These are phyloP conservation scores for Cutaneotrichosporon sp. DNA, from an alignment of 1,284 basidiomycete species.

Conservation along the genomic window DNA sequence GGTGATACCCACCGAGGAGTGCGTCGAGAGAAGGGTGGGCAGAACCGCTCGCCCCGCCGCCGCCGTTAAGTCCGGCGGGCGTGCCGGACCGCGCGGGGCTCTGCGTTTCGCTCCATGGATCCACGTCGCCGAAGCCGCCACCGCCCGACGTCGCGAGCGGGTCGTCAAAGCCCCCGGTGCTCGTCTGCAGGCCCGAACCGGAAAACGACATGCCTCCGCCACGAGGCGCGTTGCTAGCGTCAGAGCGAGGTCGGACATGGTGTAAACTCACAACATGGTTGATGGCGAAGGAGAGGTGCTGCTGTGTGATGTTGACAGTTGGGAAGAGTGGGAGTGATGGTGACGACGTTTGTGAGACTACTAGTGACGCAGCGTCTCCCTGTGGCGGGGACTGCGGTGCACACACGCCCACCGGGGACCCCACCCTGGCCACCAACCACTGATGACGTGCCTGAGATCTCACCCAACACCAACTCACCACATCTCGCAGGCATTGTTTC, in stretches of 20 bases:
- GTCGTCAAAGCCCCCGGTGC: constrained; percentile 20
- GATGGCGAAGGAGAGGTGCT: neutral
- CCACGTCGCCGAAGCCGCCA: constrained; percentile 57
- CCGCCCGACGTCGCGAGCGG: constrained; percentile 30
- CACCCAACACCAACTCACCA: neutral
- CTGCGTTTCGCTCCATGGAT: constrained; percentile 79
- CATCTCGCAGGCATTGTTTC: neutral
- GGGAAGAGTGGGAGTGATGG: neutral
- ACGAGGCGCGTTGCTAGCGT: constrained; percentile 35
- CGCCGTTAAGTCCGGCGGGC: constrained; percentile 5
- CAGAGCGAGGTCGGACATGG: neutral
- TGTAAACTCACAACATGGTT: constrained; percentile 31
- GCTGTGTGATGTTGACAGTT: neutral
- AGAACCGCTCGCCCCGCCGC: neutral
- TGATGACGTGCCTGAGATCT: neutral
- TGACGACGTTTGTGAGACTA: neutral
- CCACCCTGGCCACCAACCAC: neutral
- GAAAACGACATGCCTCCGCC: constrained; percentile 9
- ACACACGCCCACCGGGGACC: too few relatives aligned
- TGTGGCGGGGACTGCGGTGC: too few relatives aligned
- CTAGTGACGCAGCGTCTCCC: too few relatives aligned
- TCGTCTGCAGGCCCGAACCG: constrained; percentile 9
- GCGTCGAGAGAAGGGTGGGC: constrained; percentile 19
- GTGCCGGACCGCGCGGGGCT: constrained; percentile 52
- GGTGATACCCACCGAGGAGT: constrained; percentile 28